These are phyloP conservation scores for Lolium rigidum DNA, from an alignment of 176 grass and related monocot species.

Conservation along the genomic window DNA sequence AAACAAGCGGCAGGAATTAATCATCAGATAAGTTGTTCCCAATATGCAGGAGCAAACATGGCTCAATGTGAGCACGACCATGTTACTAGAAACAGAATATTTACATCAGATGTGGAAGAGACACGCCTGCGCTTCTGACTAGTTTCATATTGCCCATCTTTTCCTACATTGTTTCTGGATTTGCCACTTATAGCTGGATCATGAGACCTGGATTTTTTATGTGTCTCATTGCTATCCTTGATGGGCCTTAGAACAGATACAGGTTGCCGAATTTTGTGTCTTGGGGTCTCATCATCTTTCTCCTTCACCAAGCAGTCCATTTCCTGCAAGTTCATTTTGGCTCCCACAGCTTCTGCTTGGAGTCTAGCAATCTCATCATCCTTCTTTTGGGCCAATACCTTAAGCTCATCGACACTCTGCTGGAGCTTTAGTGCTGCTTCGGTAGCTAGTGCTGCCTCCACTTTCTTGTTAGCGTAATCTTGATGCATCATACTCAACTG, in stretches of 20 bases:
- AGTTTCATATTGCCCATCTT: slow-evolving; percentile 17
- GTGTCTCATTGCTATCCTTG: not conserved
- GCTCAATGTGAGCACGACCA: not conserved
- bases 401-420: slow-evolving; percentile 15
- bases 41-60: not conserved
- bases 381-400: slow-evolving; percentile 43
- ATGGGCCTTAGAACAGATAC: not conserved
- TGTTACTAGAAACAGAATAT: slow-evolving; percentile 11
- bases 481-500: slow-evolving; percentile 55
- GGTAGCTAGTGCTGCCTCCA: slow-evolving; percentile 48
- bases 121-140: slow-evolving; percentile 43
- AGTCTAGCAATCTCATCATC: slow-evolving; percentile 42
- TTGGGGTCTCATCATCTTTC: slow-evolving; percentile 43
- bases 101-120: slow-evolving; percentile 38
- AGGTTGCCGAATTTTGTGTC: slow-evolving; percentile 4
- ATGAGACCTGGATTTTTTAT: slow-evolving; percentile 38
- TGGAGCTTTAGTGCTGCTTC: slow-evolving; percentile 31
- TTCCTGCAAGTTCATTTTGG: slow-evolving; percentile 1
- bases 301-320: slow-evolving; percentile 39
- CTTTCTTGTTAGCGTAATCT: slow-evolving; percentile 37
- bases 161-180: not conserved
- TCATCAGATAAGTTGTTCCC: no score
- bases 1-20: no score
- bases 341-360: not conserved
- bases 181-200: slow-evolving; percentile 2